phyloP scores from a whole-genome alignment of 345 rosid species.

The Lepidium aucheri region DNA sequence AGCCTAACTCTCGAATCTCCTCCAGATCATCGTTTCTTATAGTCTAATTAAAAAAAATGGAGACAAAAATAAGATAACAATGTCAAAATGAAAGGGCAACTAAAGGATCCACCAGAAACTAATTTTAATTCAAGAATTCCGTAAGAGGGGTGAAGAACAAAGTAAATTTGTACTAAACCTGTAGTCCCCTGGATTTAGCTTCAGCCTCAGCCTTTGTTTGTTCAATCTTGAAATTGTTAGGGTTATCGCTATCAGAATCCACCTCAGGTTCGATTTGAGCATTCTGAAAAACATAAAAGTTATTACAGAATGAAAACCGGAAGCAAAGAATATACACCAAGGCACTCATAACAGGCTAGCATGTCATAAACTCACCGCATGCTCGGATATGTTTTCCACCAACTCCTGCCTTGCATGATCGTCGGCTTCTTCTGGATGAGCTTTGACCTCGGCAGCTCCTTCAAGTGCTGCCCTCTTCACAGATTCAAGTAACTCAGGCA shows the following conservation, averaged over 20 bases:
- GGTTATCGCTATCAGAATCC: conserved; percentile 55
- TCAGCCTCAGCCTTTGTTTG: conserved; percentile 93
- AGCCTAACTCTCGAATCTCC: conserved; percentile 87
- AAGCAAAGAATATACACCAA: background rate
- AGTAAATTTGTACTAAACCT: conserved; percentile 35
- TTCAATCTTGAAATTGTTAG: conserved; percentile 62
- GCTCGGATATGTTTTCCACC: conserved; percentile 42
- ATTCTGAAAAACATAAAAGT: conserved; percentile 37
- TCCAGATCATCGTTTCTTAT: conserved; percentile 89
- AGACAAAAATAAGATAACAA: background rate
- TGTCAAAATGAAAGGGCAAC: background rate
- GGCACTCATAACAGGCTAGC: background rate
- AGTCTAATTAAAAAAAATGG: conserved; percentile 43
- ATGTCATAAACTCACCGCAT: conserved; percentile 46
- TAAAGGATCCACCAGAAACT: background rate
- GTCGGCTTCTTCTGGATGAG: conserved; percentile 39
- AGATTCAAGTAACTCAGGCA: conserved; percentile 63
- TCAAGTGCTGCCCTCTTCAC: conserved; percentile 70
- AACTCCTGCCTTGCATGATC: conserved; percentile 25
- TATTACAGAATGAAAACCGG: conserved; percentile 21
- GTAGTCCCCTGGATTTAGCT: conserved; percentile 86
- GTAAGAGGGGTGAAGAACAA: background rate
- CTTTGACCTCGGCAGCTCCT: conserved; percentile 69
- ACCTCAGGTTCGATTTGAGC: conserved; percentile 54
- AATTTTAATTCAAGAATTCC: background rate